phyloP scores from a whole-genome alignment of 1,139 yeast species.

The Blastobotrys illinoisensis region DNA sequence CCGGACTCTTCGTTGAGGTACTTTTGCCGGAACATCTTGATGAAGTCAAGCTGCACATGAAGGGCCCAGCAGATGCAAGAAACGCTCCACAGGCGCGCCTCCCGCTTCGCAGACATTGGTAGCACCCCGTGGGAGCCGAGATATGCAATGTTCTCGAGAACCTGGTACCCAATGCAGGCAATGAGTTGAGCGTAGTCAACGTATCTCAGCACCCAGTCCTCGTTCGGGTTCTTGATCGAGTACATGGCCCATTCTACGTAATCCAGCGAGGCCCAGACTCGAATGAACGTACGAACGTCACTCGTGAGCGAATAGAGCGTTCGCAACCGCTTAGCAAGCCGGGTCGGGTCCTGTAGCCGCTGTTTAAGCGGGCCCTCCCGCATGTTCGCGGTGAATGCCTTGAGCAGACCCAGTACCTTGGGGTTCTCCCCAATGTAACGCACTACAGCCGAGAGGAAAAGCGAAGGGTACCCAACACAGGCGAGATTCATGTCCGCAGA shows the following conservation, averaged over 20 bases:
- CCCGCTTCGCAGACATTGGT: conserved; percentile 23
- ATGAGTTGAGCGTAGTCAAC: conserved; percentile 32
- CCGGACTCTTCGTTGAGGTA: conserved; percentile 3
- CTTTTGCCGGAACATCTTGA: conserved; percentile 16
- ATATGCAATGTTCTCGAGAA: conserved; percentile 39
- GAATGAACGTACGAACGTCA: conserved; percentile 37
- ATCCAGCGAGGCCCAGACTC: conserved; percentile 36
- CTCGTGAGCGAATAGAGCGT: conserved; percentile 31
- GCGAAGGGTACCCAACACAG: conserved; percentile 27
- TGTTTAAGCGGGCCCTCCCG: conserved; percentile 8
- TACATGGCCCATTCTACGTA: conserved; percentile 34
- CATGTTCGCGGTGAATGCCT: conserved; percentile 2
- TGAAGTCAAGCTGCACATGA: conserved; percentile 36
- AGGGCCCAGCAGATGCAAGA: conserved; percentile 40
- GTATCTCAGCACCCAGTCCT: conserved; percentile 15
- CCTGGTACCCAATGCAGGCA: conserved; percentile 35
- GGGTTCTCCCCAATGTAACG: conserved; percentile 13
- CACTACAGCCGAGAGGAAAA: conserved; percentile 25
- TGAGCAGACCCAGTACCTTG: conserved; percentile 10
- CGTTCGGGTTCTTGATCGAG: conserved; percentile 22
- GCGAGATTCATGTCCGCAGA: conserved; percentile 20
- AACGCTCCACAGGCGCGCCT: conserved; percentile 34
- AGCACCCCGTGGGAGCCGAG: conserved; percentile 36
- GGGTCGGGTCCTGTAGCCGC: conserved; percentile 5
- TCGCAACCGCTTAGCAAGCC: conserved; percentile 22